Evolutionary conservation across 2,329 filamentous ascomycete species (phyloP).

Genomic region (Cordyceps cateniannulata): DNA sequence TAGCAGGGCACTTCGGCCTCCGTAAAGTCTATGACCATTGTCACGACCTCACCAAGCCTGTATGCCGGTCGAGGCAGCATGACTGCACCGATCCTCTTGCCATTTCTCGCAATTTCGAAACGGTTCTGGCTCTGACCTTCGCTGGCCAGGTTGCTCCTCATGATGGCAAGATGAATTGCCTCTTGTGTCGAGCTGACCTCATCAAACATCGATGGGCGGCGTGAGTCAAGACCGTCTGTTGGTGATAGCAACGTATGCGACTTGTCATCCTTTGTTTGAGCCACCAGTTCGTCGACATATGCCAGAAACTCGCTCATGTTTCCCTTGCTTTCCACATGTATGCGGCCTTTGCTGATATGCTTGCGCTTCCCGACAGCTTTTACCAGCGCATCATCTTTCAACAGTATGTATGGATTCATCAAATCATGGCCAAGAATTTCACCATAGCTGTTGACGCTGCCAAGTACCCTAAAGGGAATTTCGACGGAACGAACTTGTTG

Average conservation of each 20-base stretch:
- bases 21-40: slow-evolving; percentile 76
- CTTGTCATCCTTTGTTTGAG: slow-evolving; percentile 47
- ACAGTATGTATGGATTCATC: slow-evolving; percentile 86
- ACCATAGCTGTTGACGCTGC: slow-evolving; percentile 83
- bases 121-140: slow-evolving; percentile 78
- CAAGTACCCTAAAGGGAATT: slow-evolving; percentile 85
- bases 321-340: slow-evolving; percentile 24
- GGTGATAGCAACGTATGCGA: slow-evolving; percentile 64
- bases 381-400: slow-evolving; percentile 73
- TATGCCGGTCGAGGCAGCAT: slow-evolving; percentile 85
- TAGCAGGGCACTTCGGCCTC: slow-evolving; percentile 76
- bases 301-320: slow-evolving; percentile 62
- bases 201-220: slow-evolving; percentile 48
- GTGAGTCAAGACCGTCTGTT: slow-evolving; percentile 51
- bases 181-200: slow-evolving; percentile 65
- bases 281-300: slow-evolving; percentile 71
- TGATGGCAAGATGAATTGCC: slow-evolving; percentile 83
- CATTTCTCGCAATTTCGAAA: slow-evolving; percentile 90
- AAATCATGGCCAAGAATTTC: slow-evolving; percentile 89
- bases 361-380: slow-evolving; percentile 31
- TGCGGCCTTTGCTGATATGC: slow-evolving; percentile 22
- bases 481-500: slow-evolving; percentile 87
- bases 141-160: slow-evolving; percentile 67
- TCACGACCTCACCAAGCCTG: slow-evolving; percentile 80
- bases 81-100: slow-evolving; percentile 84